Evolutionary conservation across 805 yeast genomes (phyloP).

Genomic region (Lachancea thermotolerans): DNA sequence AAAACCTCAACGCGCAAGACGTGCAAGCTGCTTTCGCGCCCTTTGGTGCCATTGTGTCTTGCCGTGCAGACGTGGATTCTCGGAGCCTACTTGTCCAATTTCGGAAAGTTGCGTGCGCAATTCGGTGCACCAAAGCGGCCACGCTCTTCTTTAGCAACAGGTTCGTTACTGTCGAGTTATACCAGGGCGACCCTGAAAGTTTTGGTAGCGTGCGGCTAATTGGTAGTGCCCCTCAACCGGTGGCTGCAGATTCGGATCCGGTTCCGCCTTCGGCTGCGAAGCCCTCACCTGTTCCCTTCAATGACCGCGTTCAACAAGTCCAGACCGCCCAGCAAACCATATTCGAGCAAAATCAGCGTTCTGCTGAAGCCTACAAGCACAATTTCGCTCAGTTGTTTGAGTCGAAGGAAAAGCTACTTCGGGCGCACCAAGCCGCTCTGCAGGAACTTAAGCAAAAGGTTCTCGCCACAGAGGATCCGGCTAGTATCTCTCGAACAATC

Average conservation of each 20-base stretch:
- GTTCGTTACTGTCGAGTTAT: conserved; percentile 10
- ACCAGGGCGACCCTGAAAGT: neutral
- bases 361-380: neutral
- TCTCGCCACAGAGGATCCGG: neutral
- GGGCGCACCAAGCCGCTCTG: conserved; percentile 2
- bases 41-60: conserved; percentile 7
- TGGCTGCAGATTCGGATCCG: neutral
- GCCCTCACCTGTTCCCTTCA: neutral
- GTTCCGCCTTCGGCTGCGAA: neutral
- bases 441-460: neutral
- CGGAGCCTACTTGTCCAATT: conserved; percentile 9
- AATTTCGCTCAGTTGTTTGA: neutral
- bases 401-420: conserved; percentile 7
- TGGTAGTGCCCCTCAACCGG: neutral
- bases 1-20: neutral
- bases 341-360: conserved; percentile 4
- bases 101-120: conserved; percentile 5
- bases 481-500: neutral
- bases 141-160: conserved; percentile 11
- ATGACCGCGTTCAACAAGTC: conserved; percentile 2
- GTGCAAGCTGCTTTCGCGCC: conserved; percentile 5
- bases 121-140: conserved; percentile 10
- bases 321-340: conserved; percentile 3
- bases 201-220: conserved; percentile 4
- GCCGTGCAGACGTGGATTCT: conserved; percentile 3